A percentile compares a stretch with the other conserved stretches of the same genome.
phyloP scores from a whole-genome alignment of 2,329 filamentous ascomycete species.

The Cladosporium velox region DNA sequence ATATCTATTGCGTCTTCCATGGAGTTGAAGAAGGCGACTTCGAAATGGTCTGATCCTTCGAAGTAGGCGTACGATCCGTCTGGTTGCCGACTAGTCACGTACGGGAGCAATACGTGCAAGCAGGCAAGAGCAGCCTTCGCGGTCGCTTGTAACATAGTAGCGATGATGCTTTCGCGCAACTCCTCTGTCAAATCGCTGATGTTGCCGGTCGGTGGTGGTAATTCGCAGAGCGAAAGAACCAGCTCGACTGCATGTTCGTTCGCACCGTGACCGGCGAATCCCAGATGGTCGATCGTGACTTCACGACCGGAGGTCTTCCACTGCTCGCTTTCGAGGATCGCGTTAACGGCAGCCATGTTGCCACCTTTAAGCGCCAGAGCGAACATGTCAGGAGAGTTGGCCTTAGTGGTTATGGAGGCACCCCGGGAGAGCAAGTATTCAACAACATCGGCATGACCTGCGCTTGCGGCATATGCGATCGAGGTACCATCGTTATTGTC shows the following conservation, averaged over 20 bases:
- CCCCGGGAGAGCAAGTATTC: neutral
- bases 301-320: neutral
- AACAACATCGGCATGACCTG: neutral
- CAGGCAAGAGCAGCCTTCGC: neutral
- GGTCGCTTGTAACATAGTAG: neutral
- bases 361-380: neutral
- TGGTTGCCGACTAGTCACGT: neutral
- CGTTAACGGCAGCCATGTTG: neutral
- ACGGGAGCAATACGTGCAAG: neutral
- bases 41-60: neutral
- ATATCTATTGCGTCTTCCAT: neutral
- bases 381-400: neutral
- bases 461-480: neutral
- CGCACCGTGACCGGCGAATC: neutral
- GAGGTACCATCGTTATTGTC: neutral
- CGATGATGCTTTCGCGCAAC: neutral
- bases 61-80: conserved; percentile 5
- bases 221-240: neutral
- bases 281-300: neutral
- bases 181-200: neutral
- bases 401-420: neutral
- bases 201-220: neutral
- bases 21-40: neutral
- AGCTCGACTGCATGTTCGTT: neutral
- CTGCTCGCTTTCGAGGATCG: neutral